A percentile compares a stretch with the other conserved stretches of the same genome.
Evolutionary conservation across 1,284 basidiomycete species (phyloP).

Genomic region (Ustilago esculenta): DNA sequence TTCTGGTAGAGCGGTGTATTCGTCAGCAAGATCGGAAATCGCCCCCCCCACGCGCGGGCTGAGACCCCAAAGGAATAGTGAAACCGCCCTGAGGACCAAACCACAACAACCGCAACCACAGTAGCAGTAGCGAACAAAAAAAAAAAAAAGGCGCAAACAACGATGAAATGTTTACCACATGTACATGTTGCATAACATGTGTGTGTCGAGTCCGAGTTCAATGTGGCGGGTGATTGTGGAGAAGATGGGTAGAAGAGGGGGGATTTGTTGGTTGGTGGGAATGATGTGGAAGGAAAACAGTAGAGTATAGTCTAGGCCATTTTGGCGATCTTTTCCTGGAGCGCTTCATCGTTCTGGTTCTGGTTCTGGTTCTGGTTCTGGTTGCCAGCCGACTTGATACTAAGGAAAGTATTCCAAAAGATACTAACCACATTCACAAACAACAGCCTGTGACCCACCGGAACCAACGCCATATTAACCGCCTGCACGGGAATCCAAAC

Average conservation of each 20-base stretch:
- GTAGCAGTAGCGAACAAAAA: not conserved
- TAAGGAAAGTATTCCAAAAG: conserved; percentile 61
- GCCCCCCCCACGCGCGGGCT: conserved; percentile 2
- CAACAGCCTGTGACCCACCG: conserved; percentile 38
- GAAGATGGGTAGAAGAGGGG: no score
- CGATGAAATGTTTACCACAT: no score
- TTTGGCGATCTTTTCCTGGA: no score
- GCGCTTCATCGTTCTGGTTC: no score
- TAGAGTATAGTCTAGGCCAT: no score
- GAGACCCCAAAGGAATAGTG: conserved; percentile 21
- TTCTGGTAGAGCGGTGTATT: conserved; percentile 4
- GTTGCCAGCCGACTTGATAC: conserved; percentile 26
- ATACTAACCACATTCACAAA: conserved; percentile 56
- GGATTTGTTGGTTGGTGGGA: no score
- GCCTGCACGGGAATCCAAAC: conserved; percentile 59
- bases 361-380: no score
- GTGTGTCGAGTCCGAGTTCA: no score
- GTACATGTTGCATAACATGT: no score
- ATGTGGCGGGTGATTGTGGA: no score
- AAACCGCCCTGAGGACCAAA: conserved; percentile 6
- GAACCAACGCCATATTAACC: conserved; percentile 58
- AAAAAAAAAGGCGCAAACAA: no score
- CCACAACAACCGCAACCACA: conserved; percentile 11
- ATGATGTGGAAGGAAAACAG: no score
- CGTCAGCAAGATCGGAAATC: conserved; percentile 19